Evolutionary conservation across 2,329 filamentous ascomycete species (phyloP).

Genomic region (Teratosphaeria epicoccoides): DNA sequence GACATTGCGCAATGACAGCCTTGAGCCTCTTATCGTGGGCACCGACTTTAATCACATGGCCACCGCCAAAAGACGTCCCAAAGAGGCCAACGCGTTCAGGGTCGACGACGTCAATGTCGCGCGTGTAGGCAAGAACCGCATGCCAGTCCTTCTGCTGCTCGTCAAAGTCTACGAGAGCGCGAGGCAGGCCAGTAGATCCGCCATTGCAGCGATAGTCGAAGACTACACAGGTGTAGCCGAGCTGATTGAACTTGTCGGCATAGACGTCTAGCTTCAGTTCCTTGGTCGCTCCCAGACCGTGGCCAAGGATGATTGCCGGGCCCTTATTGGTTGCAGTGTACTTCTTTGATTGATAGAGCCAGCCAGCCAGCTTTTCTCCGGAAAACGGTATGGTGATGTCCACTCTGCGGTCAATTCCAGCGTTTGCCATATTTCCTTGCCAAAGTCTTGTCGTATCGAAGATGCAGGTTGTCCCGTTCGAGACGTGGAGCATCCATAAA

Average conservation of each 20-base stretch:
- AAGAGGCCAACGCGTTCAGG: constrained; percentile 27
- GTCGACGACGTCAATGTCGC: constrained; percentile 23
- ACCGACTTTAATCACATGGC: constrained; percentile 30
- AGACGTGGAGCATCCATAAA: no score
- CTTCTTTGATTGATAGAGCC: not conserved
- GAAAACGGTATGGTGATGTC: not conserved
- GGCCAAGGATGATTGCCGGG: constrained; percentile 10
- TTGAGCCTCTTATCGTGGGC: constrained; percentile 33
- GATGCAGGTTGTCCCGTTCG: no score
- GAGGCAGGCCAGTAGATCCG: constrained; percentile 24
- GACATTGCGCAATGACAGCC: constrained; percentile 29
- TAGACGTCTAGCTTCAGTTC: constrained; percentile 16
- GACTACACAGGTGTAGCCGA: constrained; percentile 22
- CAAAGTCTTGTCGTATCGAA: no score
- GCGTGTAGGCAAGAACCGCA: constrained; percentile 31
- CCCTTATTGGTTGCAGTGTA: constrained; percentile 2
- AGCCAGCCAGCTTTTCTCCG: not conserved
- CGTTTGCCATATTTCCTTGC: not conserved
- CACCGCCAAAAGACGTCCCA: constrained; percentile 30
- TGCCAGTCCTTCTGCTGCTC: constrained; percentile 26
- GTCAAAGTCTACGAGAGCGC: constrained; percentile 24
- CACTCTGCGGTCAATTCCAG: not conserved
- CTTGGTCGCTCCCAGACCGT: constrained; percentile 11
- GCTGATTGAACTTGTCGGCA: constrained; percentile 11
- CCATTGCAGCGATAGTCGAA: constrained; percentile 29